These are phyloP conservation scores for Ceratobasidium sp. DNA, from an alignment of 1,284 basidiomycete species.

Conservation along the genomic window DNA sequence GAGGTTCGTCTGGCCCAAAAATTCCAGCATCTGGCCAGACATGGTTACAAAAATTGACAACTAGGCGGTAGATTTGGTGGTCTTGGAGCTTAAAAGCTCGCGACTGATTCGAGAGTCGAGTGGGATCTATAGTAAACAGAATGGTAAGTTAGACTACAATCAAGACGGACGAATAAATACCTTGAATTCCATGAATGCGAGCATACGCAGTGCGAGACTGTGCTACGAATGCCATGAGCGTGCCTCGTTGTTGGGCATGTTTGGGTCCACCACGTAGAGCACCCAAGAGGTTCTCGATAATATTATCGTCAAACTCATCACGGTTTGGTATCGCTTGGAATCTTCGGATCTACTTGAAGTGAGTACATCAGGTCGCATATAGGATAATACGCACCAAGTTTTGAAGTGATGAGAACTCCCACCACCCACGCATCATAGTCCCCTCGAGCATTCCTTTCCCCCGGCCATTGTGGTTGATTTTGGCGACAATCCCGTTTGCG, in stretches of 20 bases:
- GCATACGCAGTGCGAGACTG: not conserved
- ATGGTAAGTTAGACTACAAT: not conserved
- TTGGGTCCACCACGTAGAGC: not conserved
- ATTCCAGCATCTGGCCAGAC: conserved; percentile 18
- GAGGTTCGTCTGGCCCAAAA: not conserved
- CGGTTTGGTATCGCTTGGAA: not conserved
- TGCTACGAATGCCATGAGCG: not conserved
- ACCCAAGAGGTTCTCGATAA: not conserved
- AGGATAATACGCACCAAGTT: not conserved
- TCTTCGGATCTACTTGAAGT: not conserved
- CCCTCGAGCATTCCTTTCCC: conserved; percentile 1
- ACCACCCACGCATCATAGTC: conserved; percentile 24
- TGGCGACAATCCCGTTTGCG: conserved; percentile 9
- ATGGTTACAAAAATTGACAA: not conserved
- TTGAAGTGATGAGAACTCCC: not conserved
- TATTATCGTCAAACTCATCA: not conserved
- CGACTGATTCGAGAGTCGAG: not conserved
- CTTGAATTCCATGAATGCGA: not conserved
- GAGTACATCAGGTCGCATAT: no score
- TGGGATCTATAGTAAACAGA: not conserved
- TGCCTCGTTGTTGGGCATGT: not conserved
- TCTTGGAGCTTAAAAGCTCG: not conserved
- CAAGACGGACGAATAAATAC: no score
- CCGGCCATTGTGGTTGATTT: conserved; percentile 12
- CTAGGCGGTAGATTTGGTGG: not conserved